Evolutionary conservation across 306 rosid species (phyloP), one percentile per base, ranked within the genome.

Genomic region (Prinsepia uniflora): DNA sequence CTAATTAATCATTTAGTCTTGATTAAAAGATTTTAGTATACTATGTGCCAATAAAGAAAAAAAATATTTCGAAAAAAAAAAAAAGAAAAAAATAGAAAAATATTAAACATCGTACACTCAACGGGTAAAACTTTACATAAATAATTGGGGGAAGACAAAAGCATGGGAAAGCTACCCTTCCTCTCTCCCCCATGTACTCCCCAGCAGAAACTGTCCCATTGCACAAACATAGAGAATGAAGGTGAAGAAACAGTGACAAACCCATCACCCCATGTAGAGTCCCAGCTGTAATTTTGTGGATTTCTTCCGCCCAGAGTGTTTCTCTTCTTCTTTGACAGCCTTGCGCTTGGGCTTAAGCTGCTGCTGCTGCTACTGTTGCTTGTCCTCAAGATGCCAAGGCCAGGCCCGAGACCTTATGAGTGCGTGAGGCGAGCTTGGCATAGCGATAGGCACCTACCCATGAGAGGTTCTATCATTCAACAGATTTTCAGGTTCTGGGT

Each of bases 321-420:
- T 84, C 24, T 66, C 74, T 54, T 81, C 72, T 57, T 71, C 67
- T 2, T 60, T 47, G 15, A 78, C 73, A 49, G 75, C 53, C 50
- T 56, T 64, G 55, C 17, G 58, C 12, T 63, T 24, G 4, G 48
- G 43, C 52, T 73, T 56, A 0, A 7, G 14, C 6, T 13, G 42
- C 73, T 47, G 53, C 63, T 58, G 42, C 42, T 58, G 6, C n/a
- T n/a, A n/a, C n/a, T 8, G 43, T 71, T 47, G 62, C 65, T 61
- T 6, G 6, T n/a, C 47, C 15, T 53, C 58, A 84, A 86, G 96
- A 95, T 95, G 99, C 99, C 99, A 65, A 74, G 99, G 84, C 99
- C 99, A 19, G 99, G 99, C 24, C 99, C 97, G 22, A 89, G 99
- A 81, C 99, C 99, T 65, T 95, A 95, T 65, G 99, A 95, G 93